Conservation (phyloP, 768 basidiomycete species). For the Sarcomyxa edulis region DNA sequence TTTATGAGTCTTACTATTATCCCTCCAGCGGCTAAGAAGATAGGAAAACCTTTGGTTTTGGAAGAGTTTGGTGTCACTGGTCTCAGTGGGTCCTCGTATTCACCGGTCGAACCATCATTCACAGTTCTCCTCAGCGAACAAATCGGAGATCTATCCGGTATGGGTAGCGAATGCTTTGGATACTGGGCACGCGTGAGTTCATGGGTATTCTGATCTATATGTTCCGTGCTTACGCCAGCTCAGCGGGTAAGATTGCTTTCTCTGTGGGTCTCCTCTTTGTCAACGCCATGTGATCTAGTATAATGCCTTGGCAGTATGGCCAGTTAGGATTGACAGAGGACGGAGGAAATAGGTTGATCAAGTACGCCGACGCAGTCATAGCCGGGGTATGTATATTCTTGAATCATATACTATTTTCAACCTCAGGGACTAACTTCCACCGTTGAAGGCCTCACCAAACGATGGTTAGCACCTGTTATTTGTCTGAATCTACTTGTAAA, state of each 20-base stretch:
- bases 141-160: constrained; percentile 40
- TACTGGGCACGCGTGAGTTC: constrained; percentile 44
- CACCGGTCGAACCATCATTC: neutral
- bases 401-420: neutral
- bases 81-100: constrained; percentile 25
- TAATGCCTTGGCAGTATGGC: constrained; percentile 60
- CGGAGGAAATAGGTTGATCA: constrained; percentile 47
- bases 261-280: constrained; percentile 14
- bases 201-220: too few species aligned
- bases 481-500: neutral
- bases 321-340: constrained; percentile 40
- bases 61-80: constrained; percentile 59
- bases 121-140: constrained; percentile 31
- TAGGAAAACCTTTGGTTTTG: constrained; percentile 55
- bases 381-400: constrained; percentile 35
- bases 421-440: neutral
- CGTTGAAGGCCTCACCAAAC: constrained; percentile 45
- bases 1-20: neutral
- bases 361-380: constrained; percentile 49
- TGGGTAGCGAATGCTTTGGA: constrained; percentile 47
- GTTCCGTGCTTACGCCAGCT: neutral
- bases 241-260: neutral
- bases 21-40: constrained; percentile 38
- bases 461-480: constrained; percentile 31
- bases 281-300: constrained; percentile 21